Evolutionary conservation across 2,329 filamentous ascomycete genomes (phyloP).

Genomic region (Rutstroemia sp.): DNA sequence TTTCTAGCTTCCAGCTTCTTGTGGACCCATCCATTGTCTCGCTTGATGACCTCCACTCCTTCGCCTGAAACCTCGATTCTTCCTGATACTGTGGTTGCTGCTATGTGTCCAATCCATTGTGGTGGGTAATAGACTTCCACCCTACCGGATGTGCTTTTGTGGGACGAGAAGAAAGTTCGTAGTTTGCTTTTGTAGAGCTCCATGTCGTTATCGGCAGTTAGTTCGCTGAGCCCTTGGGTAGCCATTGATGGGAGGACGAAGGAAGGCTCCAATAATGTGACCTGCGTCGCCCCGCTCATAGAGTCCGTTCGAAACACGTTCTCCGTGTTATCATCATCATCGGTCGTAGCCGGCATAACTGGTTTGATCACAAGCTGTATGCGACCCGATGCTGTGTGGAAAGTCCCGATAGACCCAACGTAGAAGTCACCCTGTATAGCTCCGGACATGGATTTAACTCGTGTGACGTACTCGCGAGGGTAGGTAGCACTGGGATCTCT

Average conservation of each 20-base stretch:
- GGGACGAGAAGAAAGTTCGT: constrained; percentile 17
- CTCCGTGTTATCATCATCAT: constrained; percentile 1
- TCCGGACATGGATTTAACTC: constrained; percentile 21
- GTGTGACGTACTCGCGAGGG: constrained; percentile 26
- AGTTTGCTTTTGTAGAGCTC: constrained; percentile 10
- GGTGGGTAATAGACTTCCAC: constrained; percentile 21
- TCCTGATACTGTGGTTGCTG: constrained; percentile 20
- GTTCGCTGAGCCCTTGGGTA: not conserved
- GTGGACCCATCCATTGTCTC: constrained; percentile 17
- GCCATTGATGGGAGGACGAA: not conserved
- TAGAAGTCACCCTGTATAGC: constrained; percentile 23
- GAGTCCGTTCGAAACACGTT: constrained; percentile 22
- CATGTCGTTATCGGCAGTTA: not conserved
- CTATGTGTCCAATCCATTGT: constrained; percentile 22
- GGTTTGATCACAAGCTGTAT: constrained; percentile 21
- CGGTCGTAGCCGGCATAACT: constrained; percentile 13
- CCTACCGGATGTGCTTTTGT: constrained; percentile 17
- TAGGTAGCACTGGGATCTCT: constrained; percentile 12
- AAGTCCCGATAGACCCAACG: constrained; percentile 18
- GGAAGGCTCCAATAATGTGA: constrained; percentile 20
- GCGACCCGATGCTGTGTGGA: constrained; percentile 17
- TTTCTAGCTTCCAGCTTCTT: constrained; percentile 20
- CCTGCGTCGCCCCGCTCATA: constrained; percentile 17
- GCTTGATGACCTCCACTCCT: constrained; percentile 17
- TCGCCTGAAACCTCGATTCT: constrained; percentile 18